Base-by-base conservation (phyloP, 106 monocot species). In the Apostasia shenzhenica region DNA sequence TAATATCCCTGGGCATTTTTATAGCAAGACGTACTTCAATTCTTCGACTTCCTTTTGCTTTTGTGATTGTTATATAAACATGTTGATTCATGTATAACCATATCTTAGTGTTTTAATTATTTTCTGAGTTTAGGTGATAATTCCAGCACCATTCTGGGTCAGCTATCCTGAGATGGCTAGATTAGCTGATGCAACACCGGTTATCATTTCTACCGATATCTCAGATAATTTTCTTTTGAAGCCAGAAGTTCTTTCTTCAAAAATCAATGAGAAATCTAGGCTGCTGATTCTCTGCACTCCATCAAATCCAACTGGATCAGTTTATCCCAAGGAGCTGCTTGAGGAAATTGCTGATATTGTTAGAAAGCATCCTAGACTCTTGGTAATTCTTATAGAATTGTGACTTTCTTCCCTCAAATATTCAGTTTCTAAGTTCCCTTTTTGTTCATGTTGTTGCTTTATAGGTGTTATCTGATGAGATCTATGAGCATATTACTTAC, bases 101-200 rank as follows among this genome's bases (percentile, higher is more conserved):
- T 62, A 44, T 62, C 8, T 44, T 13, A 45, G 2, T 40, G 9
- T 45, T 62, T 43, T 65, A 65, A 65, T 73, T 58, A n/a, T 42
- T 63, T 14, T 2, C 66, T 72, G 61, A 55, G 43, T 78, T 14
- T 41, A 97, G 97, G 97, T 99, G 62, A 70, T 93, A 63, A 88
- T 99, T 66, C 97, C 89, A 60, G 92, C 92, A 59, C 97, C 97
- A 57, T 99, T 77, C 73, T 99, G 87, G 85, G 97, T 93, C 48
- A 99, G 97, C 74, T 99, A 93, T 68, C 97, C 97, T 57, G 97
- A 99, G 73, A 99, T 99, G 85, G 97, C 93, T 78, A 82, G 87
- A 68, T 67, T 99, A 70, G 92, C 97, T 53, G 97, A 83, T 73
- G 86, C 97, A 51, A 81, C 75, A 48, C 93, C 97, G 47, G 78